A percentile compares a stretch with the other conserved stretches of the same genome.
Conservation (phyloP, 495 filamentous ascomycete genomes). For the Durotheca rogersii region DNA sequence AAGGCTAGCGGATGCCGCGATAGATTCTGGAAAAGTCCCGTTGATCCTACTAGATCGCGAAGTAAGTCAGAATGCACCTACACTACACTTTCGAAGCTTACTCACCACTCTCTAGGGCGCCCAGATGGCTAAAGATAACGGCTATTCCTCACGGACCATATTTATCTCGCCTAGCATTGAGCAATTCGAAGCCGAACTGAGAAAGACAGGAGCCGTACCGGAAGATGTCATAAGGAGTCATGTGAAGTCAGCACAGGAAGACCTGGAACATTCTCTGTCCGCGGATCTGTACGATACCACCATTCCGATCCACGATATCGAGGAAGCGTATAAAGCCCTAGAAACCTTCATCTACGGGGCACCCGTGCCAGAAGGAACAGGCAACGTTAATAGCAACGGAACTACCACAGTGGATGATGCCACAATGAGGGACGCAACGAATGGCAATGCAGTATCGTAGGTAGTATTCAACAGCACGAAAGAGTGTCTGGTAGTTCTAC, state of each 20-base stretch:
- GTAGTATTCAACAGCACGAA: neutral
- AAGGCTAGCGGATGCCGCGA: constrained; percentile 46
- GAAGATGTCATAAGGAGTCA: constrained; percentile 64
- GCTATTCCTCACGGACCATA: constrained; percentile 68
- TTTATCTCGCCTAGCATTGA: constrained; percentile 68
- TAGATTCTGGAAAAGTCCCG: constrained; percentile 50
- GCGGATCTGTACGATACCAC: constrained; percentile 64
- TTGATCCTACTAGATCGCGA: constrained; percentile 60
- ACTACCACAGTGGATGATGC: constrained; percentile 12
- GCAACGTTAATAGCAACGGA: constrained; percentile 16
- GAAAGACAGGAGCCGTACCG: constrained; percentile 56
- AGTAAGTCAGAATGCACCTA: constrained; percentile 30
- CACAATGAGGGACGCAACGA: constrained; percentile 15
- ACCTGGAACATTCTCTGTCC: constrained; percentile 64
- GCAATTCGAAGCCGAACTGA: constrained; percentile 61
- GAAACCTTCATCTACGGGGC: constrained; percentile 20
- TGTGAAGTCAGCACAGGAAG: constrained; percentile 62
- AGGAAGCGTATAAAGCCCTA: constrained; percentile 53
- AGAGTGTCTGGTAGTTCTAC: neutral
- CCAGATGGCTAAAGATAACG: constrained; percentile 69
- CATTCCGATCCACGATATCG: constrained; percentile 70
- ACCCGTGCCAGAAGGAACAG: neutral
- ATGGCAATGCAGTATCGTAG: constrained; percentile 14
- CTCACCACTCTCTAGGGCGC: constrained; percentile 54
- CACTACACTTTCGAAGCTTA: neutral